phyloP scores from a whole-genome alignment of 768 basidiomycete species.

The Candolleomyces efflorescens region DNA sequence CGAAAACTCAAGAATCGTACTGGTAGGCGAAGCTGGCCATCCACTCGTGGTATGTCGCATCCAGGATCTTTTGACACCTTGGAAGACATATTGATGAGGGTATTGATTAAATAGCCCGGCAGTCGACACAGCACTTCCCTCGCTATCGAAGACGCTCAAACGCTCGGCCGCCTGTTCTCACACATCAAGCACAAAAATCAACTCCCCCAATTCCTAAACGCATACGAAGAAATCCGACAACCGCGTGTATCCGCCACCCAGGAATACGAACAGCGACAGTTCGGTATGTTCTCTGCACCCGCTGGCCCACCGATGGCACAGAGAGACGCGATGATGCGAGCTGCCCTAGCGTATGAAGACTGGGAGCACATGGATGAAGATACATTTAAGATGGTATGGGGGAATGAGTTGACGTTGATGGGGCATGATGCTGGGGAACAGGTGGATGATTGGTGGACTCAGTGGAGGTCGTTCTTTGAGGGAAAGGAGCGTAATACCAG shows the following conservation, averaged over 20 bases:
- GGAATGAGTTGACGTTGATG: conserved; percentile 45
- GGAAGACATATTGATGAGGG: background rate
- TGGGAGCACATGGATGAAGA: conserved; percentile 44
- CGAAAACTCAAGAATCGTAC: conserved; percentile 38
- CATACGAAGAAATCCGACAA: conserved; percentile 56
- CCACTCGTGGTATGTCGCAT: conserved; percentile 39
- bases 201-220: conserved; percentile 46
- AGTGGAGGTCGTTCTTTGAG: conserved; percentile 33
- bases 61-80: background rate
- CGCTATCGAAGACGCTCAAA: conserved; percentile 59
- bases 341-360: conserved; percentile 27
- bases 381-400: conserved; percentile 45
- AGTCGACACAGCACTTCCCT: conserved; percentile 48
- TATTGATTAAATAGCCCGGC: conserved; percentile 37
- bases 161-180: conserved; percentile 55
- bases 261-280: conserved; percentile 41
- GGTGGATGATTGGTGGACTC: conserved; percentile 64
- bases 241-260: conserved; percentile 44
- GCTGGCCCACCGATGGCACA: conserved; percentile 38
- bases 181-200: conserved; percentile 43
- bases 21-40: conserved; percentile 63
- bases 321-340: conserved; percentile 39
- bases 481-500: conserved; percentile 13
- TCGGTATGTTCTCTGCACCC: conserved; percentile 40
- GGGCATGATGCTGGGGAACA: conserved; percentile 50